These are phyloP conservation scores for Candida anglica DNA, from an alignment of 805 yeast genomes.

Conservation along the genomic window DNA sequence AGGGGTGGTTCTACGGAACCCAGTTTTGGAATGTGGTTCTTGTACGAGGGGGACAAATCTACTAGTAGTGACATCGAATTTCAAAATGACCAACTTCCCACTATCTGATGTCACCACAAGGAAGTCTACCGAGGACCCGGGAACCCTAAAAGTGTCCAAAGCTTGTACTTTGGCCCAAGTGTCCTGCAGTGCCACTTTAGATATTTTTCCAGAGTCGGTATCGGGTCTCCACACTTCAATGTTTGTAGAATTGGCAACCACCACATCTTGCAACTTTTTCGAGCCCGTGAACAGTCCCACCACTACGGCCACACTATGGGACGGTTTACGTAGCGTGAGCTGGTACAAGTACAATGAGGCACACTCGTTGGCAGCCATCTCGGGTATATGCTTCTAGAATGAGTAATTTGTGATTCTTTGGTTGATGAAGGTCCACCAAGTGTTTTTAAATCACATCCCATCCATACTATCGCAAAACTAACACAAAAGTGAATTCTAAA, in stretches of 20 bases:
- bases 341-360: constrained; percentile 56
- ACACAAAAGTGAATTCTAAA: not conserved
- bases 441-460: too few relatives aligned
- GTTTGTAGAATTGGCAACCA: constrained; percentile 51
- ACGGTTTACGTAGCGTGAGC: constrained; percentile 62
- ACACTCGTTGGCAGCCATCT: too few relatives aligned
- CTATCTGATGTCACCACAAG: constrained; percentile 76
- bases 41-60: constrained; percentile 47
- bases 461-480: not conserved
- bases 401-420: too few relatives aligned
- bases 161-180: constrained; percentile 57
- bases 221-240: constrained; percentile 54
- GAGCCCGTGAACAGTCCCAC: constrained; percentile 63
- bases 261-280: constrained; percentile 56
- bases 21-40: constrained; percentile 72
- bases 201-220: constrained; percentile 52
- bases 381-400: too few relatives aligned
- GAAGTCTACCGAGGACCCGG: constrained; percentile 52
- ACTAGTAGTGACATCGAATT: constrained; percentile 34
- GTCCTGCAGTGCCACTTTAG: constrained; percentile 37
- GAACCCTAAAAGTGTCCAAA: constrained; percentile 47
- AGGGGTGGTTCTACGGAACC: constrained; percentile 70
- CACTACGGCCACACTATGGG: constrained; percentile 50
- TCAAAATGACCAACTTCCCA: constrained; percentile 60
- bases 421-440: too few relatives aligned